Evolutionary conservation across 306 rosid genomes (phyloP).

Genomic region (Erythrophleum fordii): DNA sequence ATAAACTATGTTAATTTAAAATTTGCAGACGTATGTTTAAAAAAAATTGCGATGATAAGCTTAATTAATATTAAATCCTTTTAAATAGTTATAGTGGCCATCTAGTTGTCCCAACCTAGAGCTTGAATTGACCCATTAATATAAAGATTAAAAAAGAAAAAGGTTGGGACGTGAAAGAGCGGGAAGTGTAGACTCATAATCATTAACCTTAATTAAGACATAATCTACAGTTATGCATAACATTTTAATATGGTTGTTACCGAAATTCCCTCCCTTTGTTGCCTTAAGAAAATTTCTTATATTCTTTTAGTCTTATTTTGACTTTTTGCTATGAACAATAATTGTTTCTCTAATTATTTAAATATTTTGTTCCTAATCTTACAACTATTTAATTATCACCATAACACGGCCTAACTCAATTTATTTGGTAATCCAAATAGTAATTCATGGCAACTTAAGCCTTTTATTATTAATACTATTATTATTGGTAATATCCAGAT

Average conservation of each 20-base stretch:
- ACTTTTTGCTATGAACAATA: constrained; percentile 7
- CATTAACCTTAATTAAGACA: constrained; percentile 35
- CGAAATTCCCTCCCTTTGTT: constrained; percentile 53
- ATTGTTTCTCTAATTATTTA: constrained; percentile 24
- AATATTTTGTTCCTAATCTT: constrained; percentile 7
- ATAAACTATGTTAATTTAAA: not conserved
- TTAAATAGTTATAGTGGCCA: not conserved
- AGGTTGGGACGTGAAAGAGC: not conserved
- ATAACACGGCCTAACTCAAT: constrained; percentile 33
- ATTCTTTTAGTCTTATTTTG: constrained; percentile 31
- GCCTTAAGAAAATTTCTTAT: constrained; percentile 8
- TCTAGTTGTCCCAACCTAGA: not conserved
- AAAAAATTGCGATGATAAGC: not conserved
- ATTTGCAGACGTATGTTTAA: not conserved
- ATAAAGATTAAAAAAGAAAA: not conserved
- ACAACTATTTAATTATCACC: constrained; percentile 38
- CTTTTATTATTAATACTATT: not conserved
- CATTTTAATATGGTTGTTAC: constrained; percentile 38
- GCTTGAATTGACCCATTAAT: constrained; percentile 13
- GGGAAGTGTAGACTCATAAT: constrained; percentile 37
- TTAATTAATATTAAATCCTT: not conserved
- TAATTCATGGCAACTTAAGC: constrained; percentile 5
- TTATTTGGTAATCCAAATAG: not conserved
- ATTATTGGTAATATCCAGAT: constrained; percentile 21
- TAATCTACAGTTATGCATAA: constrained; percentile 36